These are phyloP conservation scores for Eucommia ulmoides DNA, from an alignment of 257 asterid species.

Conservation along the genomic window DNA sequence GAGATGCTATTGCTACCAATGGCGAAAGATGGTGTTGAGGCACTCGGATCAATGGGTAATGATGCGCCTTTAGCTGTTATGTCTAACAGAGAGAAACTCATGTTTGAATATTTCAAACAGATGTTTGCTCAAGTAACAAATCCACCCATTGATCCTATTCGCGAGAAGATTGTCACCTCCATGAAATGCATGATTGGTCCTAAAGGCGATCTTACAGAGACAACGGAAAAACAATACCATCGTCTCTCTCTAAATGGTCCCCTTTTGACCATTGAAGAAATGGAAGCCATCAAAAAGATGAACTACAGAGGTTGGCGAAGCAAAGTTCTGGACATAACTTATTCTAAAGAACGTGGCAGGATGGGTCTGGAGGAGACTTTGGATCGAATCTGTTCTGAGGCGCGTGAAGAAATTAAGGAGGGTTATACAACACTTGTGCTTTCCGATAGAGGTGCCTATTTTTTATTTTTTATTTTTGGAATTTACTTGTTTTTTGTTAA, in stretches of 20 bases:
- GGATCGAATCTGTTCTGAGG: conserved; percentile 82
- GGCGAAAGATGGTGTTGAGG: conserved; percentile 95
- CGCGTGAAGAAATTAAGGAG: conserved; percentile 75
- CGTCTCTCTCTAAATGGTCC: conserved; percentile 95
- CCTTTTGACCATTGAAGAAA: conserved; percentile 67
- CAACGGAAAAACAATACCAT: conserved; percentile 93
- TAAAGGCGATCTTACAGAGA: conserved; percentile 96
- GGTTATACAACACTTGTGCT: conserved; percentile 84
- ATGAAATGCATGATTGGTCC: conserved; percentile 98
- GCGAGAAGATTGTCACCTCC: conserved; percentile 98
- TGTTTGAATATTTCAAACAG: conserved; percentile 92
- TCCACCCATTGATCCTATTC: conserved; percentile 95
- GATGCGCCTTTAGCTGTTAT: conserved; percentile 98
- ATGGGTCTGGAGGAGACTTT: conserved; percentile 92
- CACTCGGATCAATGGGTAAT: conserved; percentile 99
- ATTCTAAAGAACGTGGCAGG: conserved; percentile 49
- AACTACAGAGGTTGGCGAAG: conserved; percentile 92
- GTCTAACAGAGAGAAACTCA: conserved; percentile 92
- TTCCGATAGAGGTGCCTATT: conserved; percentile 93
- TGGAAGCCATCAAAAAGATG: conserved; percentile 91
- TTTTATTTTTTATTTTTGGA: too few species aligned
- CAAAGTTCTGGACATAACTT: conserved; percentile 87
- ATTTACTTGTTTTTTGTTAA: neutral
- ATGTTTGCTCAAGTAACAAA: conserved; percentile 99
- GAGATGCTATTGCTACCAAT: conserved; percentile 94